Evolutionary conservation across 306 rosid species (phyloP).

Genomic region (Cercis canadensis): DNA sequence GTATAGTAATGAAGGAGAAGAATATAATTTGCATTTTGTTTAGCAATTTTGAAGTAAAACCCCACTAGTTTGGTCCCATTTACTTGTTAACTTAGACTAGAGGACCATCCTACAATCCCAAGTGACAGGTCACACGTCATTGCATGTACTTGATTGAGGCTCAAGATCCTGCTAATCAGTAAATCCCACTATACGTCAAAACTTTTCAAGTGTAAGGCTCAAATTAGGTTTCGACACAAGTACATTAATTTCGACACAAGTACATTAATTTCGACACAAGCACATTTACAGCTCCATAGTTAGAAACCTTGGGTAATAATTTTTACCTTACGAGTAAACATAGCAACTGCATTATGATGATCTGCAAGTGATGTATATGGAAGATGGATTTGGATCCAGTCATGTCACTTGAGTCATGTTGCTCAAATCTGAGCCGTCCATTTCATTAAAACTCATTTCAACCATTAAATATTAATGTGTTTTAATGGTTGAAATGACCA

Average conservation of each 20-base stretch:
- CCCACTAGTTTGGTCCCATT: neutral
- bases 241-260: slow-evolving; percentile 38
- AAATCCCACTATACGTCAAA: slow-evolving; percentile 11
- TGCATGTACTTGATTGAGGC: slow-evolving; percentile 23
- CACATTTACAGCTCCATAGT: neutral
- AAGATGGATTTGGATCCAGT: too few relatives aligned
- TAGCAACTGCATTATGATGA: neutral
- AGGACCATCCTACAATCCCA: slow-evolving; percentile 35
- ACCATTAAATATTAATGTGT: too few relatives aligned
- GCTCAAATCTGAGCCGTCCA: too few relatives aligned
- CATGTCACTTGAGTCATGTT: too few relatives aligned
- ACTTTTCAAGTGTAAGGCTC: neutral
- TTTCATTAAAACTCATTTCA: too few relatives aligned
- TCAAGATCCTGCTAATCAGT: slow-evolving; percentile 33
- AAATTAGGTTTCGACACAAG: slow-evolving; percentile 17
- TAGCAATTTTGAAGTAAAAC: neutral
- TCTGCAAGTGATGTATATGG: neutral
- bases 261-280: too few relatives aligned
- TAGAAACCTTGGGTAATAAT: neutral
- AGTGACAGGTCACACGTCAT: slow-evolving; percentile 29
- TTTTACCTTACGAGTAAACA: neutral
- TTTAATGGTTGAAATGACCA: too few relatives aligned
- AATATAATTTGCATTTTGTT: neutral
- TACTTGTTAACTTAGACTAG: neutral
- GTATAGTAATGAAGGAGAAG: neutral